Percentiles rank a stretch among this genome's conserved stretches.
Conservation (phyloP, 2,329 filamentous ascomycete genomes). For the Thermochaetoides dissita region DNA sequence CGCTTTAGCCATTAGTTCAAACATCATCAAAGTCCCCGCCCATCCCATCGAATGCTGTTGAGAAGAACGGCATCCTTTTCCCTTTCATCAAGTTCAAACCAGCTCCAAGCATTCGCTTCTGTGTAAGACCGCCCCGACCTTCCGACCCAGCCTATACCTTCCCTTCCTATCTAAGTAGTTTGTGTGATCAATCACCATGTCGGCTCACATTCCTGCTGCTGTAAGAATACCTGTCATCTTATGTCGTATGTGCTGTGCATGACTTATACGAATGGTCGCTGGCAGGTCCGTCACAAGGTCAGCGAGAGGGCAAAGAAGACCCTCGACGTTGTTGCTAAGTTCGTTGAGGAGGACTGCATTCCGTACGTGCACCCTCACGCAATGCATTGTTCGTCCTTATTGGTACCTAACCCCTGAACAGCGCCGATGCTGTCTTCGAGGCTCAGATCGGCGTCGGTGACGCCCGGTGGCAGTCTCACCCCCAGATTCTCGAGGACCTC, state of each 20-base stretch:
- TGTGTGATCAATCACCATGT: slow-evolving; percentile 20
- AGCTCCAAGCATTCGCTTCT: background rate
- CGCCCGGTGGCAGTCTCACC: slow-evolving; percentile 67
- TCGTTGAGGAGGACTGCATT: slow-evolving; percentile 91
- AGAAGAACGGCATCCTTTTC: too few relatives aligned
- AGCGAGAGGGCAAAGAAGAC: slow-evolving; percentile 75
- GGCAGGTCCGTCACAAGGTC: slow-evolving; percentile 38
- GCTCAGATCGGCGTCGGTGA: slow-evolving; percentile 68
- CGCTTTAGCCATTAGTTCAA: slow-evolving; percentile 5
- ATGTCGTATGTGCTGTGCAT: background rate
- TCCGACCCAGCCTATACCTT: too few relatives aligned
- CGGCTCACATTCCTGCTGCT: slow-evolving; percentile 31
- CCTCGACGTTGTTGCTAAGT: slow-evolving; percentile 79
- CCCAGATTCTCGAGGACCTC: slow-evolving; percentile 71
- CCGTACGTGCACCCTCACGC: slow-evolving; percentile 34
- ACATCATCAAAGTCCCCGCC: slow-evolving; percentile 1
- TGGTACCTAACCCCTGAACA: slow-evolving; percentile 18
- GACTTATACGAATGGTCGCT: slow-evolving; percentile 1
- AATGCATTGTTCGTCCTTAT: background rate
- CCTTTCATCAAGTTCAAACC: background rate
- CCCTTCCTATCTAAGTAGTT: too few relatives aligned
- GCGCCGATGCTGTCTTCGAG: slow-evolving; percentile 64
- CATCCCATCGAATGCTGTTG: background rate
- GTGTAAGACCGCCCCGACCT: too few relatives aligned
- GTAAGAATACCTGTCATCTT: slow-evolving; percentile 19